A percentile compares a stretch with the other conserved stretches of the same genome.
phyloP scores from a whole-genome alignment of 2,329 filamentous ascomycete species.

The Trichoderma simmonsii region DNA sequence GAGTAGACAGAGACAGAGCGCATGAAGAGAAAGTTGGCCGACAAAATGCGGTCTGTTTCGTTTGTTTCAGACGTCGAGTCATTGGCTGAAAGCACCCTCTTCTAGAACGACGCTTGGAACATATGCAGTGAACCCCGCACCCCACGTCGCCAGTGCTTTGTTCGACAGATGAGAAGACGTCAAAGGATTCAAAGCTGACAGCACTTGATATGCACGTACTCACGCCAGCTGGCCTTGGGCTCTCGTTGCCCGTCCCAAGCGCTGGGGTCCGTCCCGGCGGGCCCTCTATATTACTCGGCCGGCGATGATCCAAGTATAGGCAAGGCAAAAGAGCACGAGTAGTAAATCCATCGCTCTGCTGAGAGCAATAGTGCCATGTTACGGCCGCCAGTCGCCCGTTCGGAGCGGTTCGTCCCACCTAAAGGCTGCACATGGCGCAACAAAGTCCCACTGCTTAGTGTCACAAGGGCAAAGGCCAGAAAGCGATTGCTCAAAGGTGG shows the following conservation, averaged over 20 bases:
- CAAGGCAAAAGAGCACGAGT: not conserved
- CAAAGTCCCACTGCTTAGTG: constrained; percentile 19
- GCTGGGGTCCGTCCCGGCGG: not conserved
- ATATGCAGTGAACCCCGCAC: constrained; percentile 17
- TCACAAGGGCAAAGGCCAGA: constrained; percentile 17
- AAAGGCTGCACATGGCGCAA: constrained; percentile 19
- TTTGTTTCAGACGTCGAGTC: not conserved
- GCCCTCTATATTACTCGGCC: not conserved
- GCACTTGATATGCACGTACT: not conserved
- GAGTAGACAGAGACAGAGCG: not conserved
- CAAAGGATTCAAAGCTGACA: not conserved
- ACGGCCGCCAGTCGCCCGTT: constrained; percentile 18
- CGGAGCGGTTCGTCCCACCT: constrained; percentile 24
- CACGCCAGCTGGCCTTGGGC: not conserved
- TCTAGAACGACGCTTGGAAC: constrained; percentile 18
- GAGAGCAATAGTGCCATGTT: not conserved
- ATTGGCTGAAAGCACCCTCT: constrained; percentile 4
- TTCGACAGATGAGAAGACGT: not conserved
- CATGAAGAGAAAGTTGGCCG: not conserved
- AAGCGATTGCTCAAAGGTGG: constrained; percentile 4
- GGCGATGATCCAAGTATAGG: too few relatives aligned
- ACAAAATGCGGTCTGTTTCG: constrained; percentile 7
- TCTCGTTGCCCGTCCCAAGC: not conserved
- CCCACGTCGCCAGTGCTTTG: constrained; percentile 8
- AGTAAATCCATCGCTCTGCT: not conserved